Evolutionary conservation across 164 flowering plant species (phyloP).

Genomic region (Piper betle): DNA sequence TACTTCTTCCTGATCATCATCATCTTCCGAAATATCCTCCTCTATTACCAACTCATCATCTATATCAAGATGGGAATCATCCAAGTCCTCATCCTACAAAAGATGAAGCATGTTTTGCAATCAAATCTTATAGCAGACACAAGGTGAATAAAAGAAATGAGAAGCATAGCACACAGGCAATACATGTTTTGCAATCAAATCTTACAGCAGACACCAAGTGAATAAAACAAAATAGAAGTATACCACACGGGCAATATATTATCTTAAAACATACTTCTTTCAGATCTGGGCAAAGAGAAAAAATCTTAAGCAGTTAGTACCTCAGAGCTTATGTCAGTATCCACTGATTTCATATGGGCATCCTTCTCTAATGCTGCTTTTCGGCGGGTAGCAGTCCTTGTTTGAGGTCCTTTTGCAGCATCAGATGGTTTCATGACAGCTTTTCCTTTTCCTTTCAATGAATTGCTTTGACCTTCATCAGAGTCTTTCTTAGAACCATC

Average conservation of each 20-base stretch:
- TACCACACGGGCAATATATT: too few relatives aligned
- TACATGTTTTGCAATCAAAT: too few relatives aligned
- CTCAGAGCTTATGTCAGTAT: conserved; percentile 75
- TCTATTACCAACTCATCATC: conserved; percentile 95
- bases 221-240: neutral
- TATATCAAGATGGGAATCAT: conserved; percentile 70
- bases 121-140: too few relatives aligned
- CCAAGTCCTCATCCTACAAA: conserved; percentile 80
- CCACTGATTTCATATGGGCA: conserved; percentile 43
- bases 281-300: too few relatives aligned
- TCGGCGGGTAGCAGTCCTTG: conserved; percentile 79
- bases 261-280: too few relatives aligned
- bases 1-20: conserved; percentile 88
- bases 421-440: conserved; percentile 77
- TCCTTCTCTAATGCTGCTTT: conserved; percentile 74
- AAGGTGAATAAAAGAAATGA: too few relatives aligned
- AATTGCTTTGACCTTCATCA: conserved; percentile 48
- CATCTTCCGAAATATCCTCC: conserved; percentile 92
- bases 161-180: too few relatives aligned
- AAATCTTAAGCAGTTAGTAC: conserved; percentile 18
- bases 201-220: too few relatives aligned
- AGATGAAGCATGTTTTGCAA: neutral
- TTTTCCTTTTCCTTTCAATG: conserved; percentile 92
- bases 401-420: conserved; percentile 68
- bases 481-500: conserved; percentile 40